These are phyloP conservation scores for Sphaerulina musiva DNA, from an alignment of 2,329 filamentous ascomycete species.

Conservation along the genomic window DNA sequence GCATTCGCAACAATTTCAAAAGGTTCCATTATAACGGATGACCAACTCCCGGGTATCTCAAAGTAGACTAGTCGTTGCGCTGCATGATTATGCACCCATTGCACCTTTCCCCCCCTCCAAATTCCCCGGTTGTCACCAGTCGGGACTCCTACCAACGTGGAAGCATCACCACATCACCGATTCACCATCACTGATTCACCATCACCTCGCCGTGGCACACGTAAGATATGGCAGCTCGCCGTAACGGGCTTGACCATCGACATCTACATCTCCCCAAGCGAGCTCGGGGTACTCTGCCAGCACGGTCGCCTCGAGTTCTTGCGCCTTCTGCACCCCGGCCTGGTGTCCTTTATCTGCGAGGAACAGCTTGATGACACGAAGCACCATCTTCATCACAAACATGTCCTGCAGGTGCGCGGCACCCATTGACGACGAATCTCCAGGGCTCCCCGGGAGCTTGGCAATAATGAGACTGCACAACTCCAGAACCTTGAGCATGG, in stretches of 20 bases:
- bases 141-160: not conserved
- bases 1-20: too few species aligned
- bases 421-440: not conserved
- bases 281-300: constrained; percentile 5
- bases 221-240: not conserved
- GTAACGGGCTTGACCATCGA: not conserved
- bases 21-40: too few species aligned
- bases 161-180: not conserved
- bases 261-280: constrained; percentile 1
- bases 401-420: constrained; percentile 3
- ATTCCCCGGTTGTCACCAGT: too few species aligned
- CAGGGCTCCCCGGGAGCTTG: not conserved
- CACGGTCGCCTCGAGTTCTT: constrained; percentile 6
- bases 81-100: too few species aligned
- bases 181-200: too few species aligned
- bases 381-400: constrained; percentile 9
- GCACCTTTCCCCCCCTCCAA: too few species aligned
- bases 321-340: constrained; percentile 7
- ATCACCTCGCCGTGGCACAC: not conserved
- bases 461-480: constrained; percentile 5
- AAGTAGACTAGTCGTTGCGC: too few species aligned
- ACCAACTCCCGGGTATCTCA: too few species aligned
- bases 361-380: constrained; percentile 8
- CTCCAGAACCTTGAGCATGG: constrained; percentile 9
- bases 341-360: constrained; percentile 8